A percentile compares a stretch with the other conserved stretches of the same genome.
Evolutionary conservation across 768 basidiomycete species (phyloP).

Genomic region (Clitopilus passeckerianus): DNA sequence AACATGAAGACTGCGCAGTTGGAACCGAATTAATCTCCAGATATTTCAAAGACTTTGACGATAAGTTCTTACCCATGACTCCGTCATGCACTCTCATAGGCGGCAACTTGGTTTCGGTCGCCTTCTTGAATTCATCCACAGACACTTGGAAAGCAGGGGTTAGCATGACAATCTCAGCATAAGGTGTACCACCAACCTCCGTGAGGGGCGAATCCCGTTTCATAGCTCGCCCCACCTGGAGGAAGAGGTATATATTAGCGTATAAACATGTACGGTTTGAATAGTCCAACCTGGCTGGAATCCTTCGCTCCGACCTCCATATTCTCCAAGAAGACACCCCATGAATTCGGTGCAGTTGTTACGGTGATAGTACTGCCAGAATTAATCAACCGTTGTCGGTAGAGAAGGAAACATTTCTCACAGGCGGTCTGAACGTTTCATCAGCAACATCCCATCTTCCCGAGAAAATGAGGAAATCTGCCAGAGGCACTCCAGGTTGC

Average conservation of each 20-base stretch:
- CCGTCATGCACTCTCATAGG: conserved; percentile 50
- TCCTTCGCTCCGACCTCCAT: conserved; percentile 30
- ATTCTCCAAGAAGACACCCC: conserved; percentile 59
- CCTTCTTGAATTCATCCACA: conserved; percentile 57
- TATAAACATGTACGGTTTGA: too few relatives aligned
- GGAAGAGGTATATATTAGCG: too few relatives aligned
- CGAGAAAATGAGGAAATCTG: conserved; percentile 62
- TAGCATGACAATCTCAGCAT: not conserved
- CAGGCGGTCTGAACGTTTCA: conserved; percentile 57
- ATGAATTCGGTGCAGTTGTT: conserved; percentile 62
- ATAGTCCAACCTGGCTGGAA: too few relatives aligned
- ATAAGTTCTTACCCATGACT: conserved; percentile 37
- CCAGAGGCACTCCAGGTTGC: conserved; percentile 49
- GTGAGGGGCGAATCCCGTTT: conserved; percentile 62
- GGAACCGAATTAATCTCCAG: not conserved
- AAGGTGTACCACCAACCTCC: conserved; percentile 34
- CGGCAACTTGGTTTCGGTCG: conserved; percentile 42
- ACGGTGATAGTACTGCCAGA: conserved; percentile 53
- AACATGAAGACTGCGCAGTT: conserved; percentile 51
- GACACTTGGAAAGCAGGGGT: conserved; percentile 32
- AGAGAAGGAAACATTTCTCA: conserved; percentile 15
- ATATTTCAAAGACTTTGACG: not conserved
- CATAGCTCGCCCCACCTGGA: conserved; percentile 55
- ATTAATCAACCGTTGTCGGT: not conserved
- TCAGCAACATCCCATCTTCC: conserved; percentile 60